Base-by-base conservation (phyloP, 208 protist genomes). In the Leptomonas seymouri region DNA sequence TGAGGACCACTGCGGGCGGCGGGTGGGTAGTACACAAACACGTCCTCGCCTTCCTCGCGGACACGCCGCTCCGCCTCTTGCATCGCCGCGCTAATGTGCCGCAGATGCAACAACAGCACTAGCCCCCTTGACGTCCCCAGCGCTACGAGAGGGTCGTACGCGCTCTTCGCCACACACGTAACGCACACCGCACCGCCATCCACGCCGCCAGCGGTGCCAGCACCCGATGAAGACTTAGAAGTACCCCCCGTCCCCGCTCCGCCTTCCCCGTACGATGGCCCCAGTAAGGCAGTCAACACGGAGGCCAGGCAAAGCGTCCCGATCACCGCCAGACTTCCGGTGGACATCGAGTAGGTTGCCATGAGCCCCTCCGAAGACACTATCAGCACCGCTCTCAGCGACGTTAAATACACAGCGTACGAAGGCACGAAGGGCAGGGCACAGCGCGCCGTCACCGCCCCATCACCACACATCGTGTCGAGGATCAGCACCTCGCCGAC, bases 351-450 rank as follows among this genome's bases (percentile, higher is more conserved):
- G 76, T 91, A 97, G 21, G 90, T 72, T 7, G 81, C 81, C 62
- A 87, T 56, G 30, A 76, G 61, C 9, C 87, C 91, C 25, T 85
- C 84, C 27, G 67, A 59, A 3, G 91, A 84, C 28, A 92, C 80
- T 34, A 85, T 83, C 50, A 97, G 65, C 36, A 94, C 81, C 28
- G 75, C 82, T 27, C 91, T 78, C 21, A 88, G 67, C 28, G 80
- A 30, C 12, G 49, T 49, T 4, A 97, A n/a, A 62, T 81, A 89
- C 50, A 89, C 83, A 21, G 86, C 84, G 50, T 80, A 87, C 59
- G 92, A 77, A 11, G 89, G 78, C 49, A 86, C 73, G 67, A 96
- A 94, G 11, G 91, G 89, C 20, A 96, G 71, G 21, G 82, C 87
- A 31, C 81, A 88, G 39, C 84, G 85, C 27, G 71, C 82, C 12